These are phyloP conservation scores for Gymnopus androsaceus DNA, from an alignment of 1,284 basidiomycete genomes.

Conservation along the genomic window DNA sequence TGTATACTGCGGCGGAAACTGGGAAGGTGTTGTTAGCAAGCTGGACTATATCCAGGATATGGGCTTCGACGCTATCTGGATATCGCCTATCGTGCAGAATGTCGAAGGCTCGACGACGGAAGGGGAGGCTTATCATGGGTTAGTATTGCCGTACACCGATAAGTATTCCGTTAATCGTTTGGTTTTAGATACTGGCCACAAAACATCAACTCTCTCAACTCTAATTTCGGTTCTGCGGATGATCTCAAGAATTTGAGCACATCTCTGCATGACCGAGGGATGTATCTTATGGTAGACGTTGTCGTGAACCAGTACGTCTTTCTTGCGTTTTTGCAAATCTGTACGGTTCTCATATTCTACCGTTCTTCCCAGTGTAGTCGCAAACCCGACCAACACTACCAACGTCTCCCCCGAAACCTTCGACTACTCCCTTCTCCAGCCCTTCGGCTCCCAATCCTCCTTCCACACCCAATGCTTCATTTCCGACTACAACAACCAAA, in stretches of 20 bases:
- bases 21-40: conserved; percentile 51
- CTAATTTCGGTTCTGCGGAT: conserved; percentile 57
- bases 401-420: conserved; percentile 25
- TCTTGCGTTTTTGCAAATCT: conserved; percentile 34
- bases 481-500: conserved; percentile 60
- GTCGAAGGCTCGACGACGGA: conserved; percentile 58
- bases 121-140: conserved; percentile 48
- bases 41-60: conserved; percentile 70
- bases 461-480: conserved; percentile 43
- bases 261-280: conserved; percentile 58
- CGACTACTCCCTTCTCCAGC: conserved; percentile 41
- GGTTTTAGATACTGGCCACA: conserved; percentile 41
- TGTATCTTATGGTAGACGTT: conserved; percentile 75
- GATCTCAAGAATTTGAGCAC: conserved; percentile 59
- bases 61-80: conserved; percentile 69
- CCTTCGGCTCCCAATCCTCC: conserved; percentile 35
- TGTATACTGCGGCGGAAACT: conserved; percentile 69
- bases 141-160: conserved; percentile 10
- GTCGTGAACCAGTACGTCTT: conserved; percentile 57
- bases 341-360: not conserved
- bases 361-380: conserved; percentile 28
- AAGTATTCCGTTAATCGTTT: not conserved
- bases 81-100: conserved; percentile 57
- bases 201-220: conserved; percentile 56
- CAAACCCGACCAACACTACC: conserved; percentile 27